Base-by-base conservation (phyloP, 495 filamentous ascomycete species). In the Penicillium dipodomyicola region DNA sequence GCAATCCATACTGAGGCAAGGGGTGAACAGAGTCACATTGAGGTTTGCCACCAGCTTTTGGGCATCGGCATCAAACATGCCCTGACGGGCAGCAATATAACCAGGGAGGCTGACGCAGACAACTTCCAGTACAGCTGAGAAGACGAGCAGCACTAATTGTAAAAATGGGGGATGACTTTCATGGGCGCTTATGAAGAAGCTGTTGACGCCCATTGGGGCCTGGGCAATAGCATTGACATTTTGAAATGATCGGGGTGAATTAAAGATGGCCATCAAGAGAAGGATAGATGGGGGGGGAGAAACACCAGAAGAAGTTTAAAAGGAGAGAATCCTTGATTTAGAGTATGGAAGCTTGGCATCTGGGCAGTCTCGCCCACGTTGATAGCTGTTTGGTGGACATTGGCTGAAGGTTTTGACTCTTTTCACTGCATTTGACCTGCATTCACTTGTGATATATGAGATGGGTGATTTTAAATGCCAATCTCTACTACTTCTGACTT, bases 31-130 rank as follows among this genome's bases (percentile, higher is more conserved):
- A 62, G 84, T 85, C 44, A 95, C 90, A 67, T 98, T 98, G 54
- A 98, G 78, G 64, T 98, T 96, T 37, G 94, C 92, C 25, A 96
- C 82, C 63, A 97, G 92, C 68, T 96, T 97, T 71, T 98, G 94
- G 62, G 89, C 88, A 40, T 96, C 90, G 45, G 89, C 87, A 75
- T 93, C 90, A 72, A 98, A 96, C 77, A 96, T 87, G 67, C 95
- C 95, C 63, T 88, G 78, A 43, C 87, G 79, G 19, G 94, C 94
- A 49, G 96, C 85, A 62, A 97, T 86, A 68, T 96, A 98, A n/a
- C 94, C 94, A 1, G 95, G 95, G 56, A 96, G 72, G 69, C 87
- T 90, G 65, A 98, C 94, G 72, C 92, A 97, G 37, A 97, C 85
- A 2, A 98, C 94, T 67, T 98, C 93, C 63, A 97, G 72, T 22